Percentiles rank a stretch among this genome's conserved stretches.
Conservation (phyloP, 2,329 filamentous ascomycete species). For the Hymenoscyphus infarciens region DNA sequence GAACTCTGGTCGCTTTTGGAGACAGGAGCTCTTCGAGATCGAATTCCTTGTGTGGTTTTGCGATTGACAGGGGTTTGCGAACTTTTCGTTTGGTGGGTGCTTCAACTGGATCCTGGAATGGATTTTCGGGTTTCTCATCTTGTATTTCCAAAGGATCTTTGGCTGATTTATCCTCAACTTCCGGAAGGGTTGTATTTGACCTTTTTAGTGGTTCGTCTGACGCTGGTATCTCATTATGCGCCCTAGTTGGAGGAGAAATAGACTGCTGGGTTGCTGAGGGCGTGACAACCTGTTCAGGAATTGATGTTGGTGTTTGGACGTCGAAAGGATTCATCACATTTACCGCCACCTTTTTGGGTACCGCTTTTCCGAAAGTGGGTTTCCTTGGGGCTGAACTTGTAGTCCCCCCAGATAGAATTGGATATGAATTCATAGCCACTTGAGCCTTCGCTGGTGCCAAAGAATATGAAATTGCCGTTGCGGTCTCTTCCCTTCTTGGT, state of each 20-base stretch:
- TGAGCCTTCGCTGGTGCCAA: not conserved
- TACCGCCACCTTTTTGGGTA: not conserved
- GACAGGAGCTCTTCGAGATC: constrained; percentile 11
- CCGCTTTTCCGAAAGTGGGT: not conserved
- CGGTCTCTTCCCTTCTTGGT: not conserved
- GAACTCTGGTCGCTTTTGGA: constrained; percentile 3
- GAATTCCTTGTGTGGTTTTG: constrained; percentile 4
- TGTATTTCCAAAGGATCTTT: too few species aligned
- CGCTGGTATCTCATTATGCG: too few species aligned
- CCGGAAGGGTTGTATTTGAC: too few species aligned
- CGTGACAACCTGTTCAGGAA: not conserved
- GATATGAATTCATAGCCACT: not conserved
- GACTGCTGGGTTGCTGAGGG: not conserved
- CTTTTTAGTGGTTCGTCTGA: not conserved
- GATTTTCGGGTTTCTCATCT: not conserved
- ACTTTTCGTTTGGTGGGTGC: not conserved
- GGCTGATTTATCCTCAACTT: too few species aligned
- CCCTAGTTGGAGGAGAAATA: not conserved
- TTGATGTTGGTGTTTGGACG: not conserved
- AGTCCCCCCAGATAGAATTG: not conserved
- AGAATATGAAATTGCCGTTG: not conserved
- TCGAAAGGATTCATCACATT: constrained; percentile 2
- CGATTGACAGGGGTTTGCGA: not conserved
- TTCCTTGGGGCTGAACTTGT: not conserved
- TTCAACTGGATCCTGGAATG: not conserved